These are phyloP conservation scores for Ophiostoma novo-ulmi DNA, from an alignment of 2,329 filamentous ascomycete genomes.

Conservation along the genomic window DNA sequence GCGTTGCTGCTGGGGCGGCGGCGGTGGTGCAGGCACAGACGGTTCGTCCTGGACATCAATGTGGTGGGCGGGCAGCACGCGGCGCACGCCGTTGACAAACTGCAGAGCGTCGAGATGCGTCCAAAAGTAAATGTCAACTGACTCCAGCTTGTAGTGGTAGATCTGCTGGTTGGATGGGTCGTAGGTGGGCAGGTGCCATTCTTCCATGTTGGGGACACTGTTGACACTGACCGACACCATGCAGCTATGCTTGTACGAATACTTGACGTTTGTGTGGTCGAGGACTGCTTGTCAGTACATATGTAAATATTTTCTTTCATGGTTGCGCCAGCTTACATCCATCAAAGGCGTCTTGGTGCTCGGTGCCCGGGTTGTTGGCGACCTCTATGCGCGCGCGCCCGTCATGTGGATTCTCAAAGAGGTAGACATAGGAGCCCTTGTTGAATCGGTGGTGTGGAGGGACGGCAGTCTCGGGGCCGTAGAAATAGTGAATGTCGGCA, in stretches of 20 bases:
- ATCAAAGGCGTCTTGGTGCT: slow-evolving; percentile 73
- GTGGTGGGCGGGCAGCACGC: slow-evolving; percentile 57
- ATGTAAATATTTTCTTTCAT: background rate
- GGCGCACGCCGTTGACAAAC: slow-evolving; percentile 63
- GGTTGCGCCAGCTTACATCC: slow-evolving; percentile 54
- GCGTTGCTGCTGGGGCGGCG: slow-evolving; percentile 29
- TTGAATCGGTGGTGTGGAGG: slow-evolving; percentile 78
- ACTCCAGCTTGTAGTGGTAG: slow-evolving; percentile 73
- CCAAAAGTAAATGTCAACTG: slow-evolving; percentile 75
- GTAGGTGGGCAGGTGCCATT: slow-evolving; percentile 72
- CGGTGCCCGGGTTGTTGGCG: slow-evolving; percentile 67
- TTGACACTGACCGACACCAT: slow-evolving; percentile 64
- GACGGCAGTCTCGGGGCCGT: slow-evolving; percentile 59
- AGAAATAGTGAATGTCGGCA: slow-evolving; percentile 74
- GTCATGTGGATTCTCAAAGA: slow-evolving; percentile 67
- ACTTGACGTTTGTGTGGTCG: slow-evolving; percentile 59
- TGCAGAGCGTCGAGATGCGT: slow-evolving; percentile 64
- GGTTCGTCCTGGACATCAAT: slow-evolving; percentile 64
- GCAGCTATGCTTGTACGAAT: slow-evolving; percentile 69
- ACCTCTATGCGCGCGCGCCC: slow-evolving; percentile 67
- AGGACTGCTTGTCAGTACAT: slow-evolving; percentile 47
- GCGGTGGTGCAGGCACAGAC: slow-evolving; percentile 40
- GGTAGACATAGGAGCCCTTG: slow-evolving; percentile 72
- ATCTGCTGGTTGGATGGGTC: slow-evolving; percentile 69
- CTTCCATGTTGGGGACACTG: slow-evolving; percentile 45